Percentiles rank a stretch among this genome's conserved stretches.
phyloP scores from a whole-genome alignment of 345 rosid species.

The Eucalyptus erythrocorys region DNA sequence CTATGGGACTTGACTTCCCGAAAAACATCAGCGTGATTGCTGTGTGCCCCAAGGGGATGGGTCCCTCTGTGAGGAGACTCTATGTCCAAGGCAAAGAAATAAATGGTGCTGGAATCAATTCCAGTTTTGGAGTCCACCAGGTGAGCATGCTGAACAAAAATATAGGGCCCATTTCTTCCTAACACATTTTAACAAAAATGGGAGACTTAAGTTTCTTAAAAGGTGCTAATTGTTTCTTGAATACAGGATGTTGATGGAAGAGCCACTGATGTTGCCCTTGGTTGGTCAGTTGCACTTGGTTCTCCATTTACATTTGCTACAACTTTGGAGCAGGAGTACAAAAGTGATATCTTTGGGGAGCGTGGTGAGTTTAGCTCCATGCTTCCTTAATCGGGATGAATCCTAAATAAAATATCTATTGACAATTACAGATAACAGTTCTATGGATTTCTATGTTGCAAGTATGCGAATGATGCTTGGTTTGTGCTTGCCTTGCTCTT shows the following conservation, averaged over 20 bases:
- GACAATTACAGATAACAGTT: background rate
- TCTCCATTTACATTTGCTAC: constrained; percentile 91
- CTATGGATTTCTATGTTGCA: background rate
- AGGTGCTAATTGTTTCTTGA: background rate
- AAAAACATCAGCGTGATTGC: constrained; percentile 75
- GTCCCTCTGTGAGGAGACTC: constrained; percentile 84
- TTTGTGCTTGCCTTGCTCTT: background rate
- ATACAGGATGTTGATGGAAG: constrained; percentile 85
- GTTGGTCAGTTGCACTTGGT: constrained; percentile 93
- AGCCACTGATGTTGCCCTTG: constrained; percentile 79
- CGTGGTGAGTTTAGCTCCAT: constrained; percentile 35
- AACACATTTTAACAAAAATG: background rate
- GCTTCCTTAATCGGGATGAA: background rate
- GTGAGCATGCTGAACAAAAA: constrained; percentile 6
- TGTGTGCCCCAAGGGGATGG: constrained; percentile 89
- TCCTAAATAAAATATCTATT: background rate
- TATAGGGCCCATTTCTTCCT: background rate
- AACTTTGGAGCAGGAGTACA: constrained; percentile 85
- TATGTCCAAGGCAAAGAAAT: constrained; percentile 87
- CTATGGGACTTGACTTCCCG: constrained; percentile 66
- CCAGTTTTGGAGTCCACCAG: constrained; percentile 89
- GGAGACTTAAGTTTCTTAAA: background rate
- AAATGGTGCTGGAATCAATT: constrained; percentile 91
- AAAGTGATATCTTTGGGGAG: constrained; percentile 95
- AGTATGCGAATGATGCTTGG: background rate